Conservation (phyloP, 2,329 filamentous ascomycete genomes). For the Sporothrix variecibatus region DNA sequence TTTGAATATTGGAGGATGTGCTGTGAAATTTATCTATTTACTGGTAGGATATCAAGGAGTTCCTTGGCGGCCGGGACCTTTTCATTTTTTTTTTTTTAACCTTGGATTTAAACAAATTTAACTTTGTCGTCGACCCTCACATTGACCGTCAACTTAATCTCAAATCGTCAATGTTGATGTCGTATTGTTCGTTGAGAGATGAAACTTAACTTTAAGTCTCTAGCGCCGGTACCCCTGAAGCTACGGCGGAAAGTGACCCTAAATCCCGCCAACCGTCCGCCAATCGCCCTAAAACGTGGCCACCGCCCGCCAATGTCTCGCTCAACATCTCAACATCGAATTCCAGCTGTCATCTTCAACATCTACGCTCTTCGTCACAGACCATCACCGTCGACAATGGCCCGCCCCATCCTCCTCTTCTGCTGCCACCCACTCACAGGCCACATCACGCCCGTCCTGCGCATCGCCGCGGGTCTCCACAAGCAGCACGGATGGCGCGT, state of each 20-base stretch:
- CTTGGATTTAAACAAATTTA: not conserved
- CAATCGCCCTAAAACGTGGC: slow-evolving; percentile 8
- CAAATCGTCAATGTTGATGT: not conserved
- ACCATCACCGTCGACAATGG: not conserved
- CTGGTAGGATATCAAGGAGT: too few species aligned
- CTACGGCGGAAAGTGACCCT: not conserved
- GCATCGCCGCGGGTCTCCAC: slow-evolving; percentile 39
- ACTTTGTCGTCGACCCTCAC: too few species aligned
- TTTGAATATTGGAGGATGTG: not conserved
- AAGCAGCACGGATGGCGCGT: slow-evolving; percentile 37
- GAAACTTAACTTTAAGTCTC: not conserved
- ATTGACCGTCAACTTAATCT: too few species aligned
- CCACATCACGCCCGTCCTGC: slow-evolving; percentile 41
- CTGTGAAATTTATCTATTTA: too few species aligned
- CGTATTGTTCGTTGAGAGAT: not conserved
- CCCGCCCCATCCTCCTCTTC: slow-evolving; percentile 36
- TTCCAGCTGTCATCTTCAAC: not conserved
- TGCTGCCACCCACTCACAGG: slow-evolving; percentile 42
- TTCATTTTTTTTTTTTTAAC: not conserved
- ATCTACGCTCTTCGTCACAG: not conserved
- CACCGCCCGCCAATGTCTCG: not conserved
- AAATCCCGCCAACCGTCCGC: not conserved
- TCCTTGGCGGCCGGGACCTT: too few species aligned
- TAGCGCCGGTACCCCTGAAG: not conserved
- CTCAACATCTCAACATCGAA: not conserved